Evolutionary conservation across 2,329 filamentous ascomycete species (phyloP).

Genomic region (Ustulina deusta): DNA sequence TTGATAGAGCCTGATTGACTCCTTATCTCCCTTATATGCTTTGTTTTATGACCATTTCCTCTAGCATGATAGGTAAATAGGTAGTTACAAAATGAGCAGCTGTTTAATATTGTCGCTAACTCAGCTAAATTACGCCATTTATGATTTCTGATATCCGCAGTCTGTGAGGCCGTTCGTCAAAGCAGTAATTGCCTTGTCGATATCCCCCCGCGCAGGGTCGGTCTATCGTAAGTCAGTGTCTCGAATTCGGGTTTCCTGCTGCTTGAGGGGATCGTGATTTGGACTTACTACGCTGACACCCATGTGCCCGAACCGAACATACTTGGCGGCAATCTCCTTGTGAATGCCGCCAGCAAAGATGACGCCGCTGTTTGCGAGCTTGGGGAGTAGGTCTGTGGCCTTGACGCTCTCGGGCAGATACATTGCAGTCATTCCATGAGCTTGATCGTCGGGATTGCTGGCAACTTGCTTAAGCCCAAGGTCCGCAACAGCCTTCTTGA

Average conservation of each 20-base stretch:
- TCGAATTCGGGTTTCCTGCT: not conserved
- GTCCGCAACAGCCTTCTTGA: slow-evolving; percentile 85
- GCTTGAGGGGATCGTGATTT: slow-evolving; percentile 1
- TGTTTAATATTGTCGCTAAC: not conserved
- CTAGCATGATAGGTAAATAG: slow-evolving; percentile 6
- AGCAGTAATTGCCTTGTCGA: slow-evolving; percentile 85
- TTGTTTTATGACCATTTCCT: slow-evolving; percentile 2
- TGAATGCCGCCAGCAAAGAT: slow-evolving; percentile 96
- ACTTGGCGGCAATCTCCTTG: slow-evolving; percentile 93
- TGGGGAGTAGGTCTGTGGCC: slow-evolving; percentile 85
- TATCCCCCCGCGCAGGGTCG: slow-evolving; percentile 81
- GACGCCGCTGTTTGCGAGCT: slow-evolving; percentile 85
- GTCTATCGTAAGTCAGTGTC: slow-evolving; percentile 60
- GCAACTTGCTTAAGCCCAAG: slow-evolving; percentile 91
- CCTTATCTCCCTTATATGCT: not conserved
- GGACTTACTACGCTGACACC: slow-evolving; percentile 83
- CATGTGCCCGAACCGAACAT: slow-evolving; percentile 98
- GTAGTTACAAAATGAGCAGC: not conserved
- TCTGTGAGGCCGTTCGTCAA: slow-evolving; percentile 80
- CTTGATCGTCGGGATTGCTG: slow-evolving; percentile 86
- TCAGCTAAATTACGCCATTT: slow-evolving; percentile 31
- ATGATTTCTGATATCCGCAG: slow-evolving; percentile 71
- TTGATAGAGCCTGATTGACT: slow-evolving; percentile 3
- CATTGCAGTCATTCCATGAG: slow-evolving; percentile 97
- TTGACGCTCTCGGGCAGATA: slow-evolving; percentile 89